phyloP scores from a whole-genome alignment of 495 filamentous ascomycete species.

The Trichoderma erinaceum region DNA sequence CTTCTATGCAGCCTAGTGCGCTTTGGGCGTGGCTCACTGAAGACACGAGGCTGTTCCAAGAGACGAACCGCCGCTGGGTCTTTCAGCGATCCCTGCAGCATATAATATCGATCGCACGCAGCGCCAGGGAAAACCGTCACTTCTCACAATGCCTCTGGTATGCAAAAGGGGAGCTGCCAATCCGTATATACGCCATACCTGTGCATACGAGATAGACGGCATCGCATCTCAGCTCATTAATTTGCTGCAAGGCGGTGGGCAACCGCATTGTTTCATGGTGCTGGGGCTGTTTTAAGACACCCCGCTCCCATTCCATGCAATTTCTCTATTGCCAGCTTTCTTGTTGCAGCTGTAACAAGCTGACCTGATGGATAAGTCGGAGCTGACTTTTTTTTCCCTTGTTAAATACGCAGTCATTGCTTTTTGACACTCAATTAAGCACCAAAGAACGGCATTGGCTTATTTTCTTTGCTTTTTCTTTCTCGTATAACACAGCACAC shows the following conservation, averaged over 20 bases:
- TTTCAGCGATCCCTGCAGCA: background rate
- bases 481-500: background rate
- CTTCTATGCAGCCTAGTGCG: background rate
- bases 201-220: background rate
- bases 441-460: too few species aligned
- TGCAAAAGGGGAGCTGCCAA: background rate
- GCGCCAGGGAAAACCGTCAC: background rate
- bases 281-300: conserved; percentile 8
- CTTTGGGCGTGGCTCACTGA: conserved; percentile 5
- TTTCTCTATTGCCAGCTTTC: background rate
- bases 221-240: background rate
- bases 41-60: background rate
- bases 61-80: background rate
- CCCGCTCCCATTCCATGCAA: conserved; percentile 12
- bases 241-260: conserved; percentile 9
- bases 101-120: conserved; percentile 4
- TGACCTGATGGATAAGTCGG: too few species aligned
- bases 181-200: background rate
- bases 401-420: too few species aligned
- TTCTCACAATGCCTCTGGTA: background rate
- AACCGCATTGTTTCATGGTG: background rate
- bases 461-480: background rate
- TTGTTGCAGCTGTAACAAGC: background rate
- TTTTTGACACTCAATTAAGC: too few species aligned
- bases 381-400: too few species aligned